Evolutionary conservation across 305 asterid species (phyloP).

Genomic region (Solanum chacoense): DNA sequence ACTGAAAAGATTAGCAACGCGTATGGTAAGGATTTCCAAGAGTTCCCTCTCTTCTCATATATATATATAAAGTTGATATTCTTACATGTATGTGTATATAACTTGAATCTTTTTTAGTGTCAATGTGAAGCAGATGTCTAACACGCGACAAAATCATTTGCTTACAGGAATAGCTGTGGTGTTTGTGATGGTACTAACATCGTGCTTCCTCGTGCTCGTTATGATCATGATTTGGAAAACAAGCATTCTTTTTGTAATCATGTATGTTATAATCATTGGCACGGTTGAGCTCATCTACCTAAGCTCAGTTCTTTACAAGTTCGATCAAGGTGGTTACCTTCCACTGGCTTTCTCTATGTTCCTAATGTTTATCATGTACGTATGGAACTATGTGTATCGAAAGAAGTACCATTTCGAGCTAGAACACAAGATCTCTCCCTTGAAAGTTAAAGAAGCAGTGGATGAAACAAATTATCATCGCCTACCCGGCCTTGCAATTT

Average conservation of each 20-base stretch:
- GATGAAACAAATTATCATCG: conserved; percentile 13
- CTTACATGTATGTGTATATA: neutral
- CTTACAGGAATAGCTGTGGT: conserved; percentile 58
- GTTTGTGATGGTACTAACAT: conserved; percentile 49
- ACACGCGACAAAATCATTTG: neutral
- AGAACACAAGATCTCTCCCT: conserved; percentile 37
- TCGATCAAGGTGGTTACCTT: conserved; percentile 47
- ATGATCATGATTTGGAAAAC: conserved; percentile 68
- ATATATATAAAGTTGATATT: neutral
- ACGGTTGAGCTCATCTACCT: conserved; percentile 32
- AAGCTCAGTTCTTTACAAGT: conserved; percentile 54
- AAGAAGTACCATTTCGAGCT: conserved; percentile 41
- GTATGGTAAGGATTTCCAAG: conserved; percentile 51
- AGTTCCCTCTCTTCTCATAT: neutral
- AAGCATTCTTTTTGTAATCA: conserved; percentile 19
- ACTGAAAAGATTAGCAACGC: conserved; percentile 52
- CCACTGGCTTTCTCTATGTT: conserved; percentile 38
- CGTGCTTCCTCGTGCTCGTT: conserved; percentile 27
- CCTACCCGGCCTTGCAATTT: conserved; percentile 45
- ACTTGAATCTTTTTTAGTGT: neutral
- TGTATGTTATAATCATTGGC: conserved; percentile 20
- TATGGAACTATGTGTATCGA: conserved; percentile 44
- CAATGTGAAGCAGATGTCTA: neutral
- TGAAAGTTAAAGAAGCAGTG: conserved; percentile 19
- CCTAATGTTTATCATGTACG: conserved; percentile 38